Evolutionary conservation across 2,329 filamentous ascomycete species (phyloP), one percentile per base, ranked within the genome.

Genomic region (Metarhizium guizhouense): DNA sequence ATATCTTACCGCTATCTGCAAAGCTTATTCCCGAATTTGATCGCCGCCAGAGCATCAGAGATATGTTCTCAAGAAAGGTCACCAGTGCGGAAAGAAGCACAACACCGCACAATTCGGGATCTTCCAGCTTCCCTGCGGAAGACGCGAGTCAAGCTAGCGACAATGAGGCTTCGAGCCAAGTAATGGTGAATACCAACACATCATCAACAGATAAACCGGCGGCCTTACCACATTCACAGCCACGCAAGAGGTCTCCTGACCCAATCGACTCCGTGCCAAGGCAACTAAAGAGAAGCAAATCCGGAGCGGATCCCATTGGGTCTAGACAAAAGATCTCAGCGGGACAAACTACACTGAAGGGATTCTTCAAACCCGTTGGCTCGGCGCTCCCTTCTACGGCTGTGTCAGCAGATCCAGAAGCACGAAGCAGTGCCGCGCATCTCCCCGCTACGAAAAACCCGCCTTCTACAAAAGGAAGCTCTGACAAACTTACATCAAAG

Each of bases 11-110:
- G 3, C 76, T 88, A 55, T 97, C 92, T 25, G 92, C 87, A 0
- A 90, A 84, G 66, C 77, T 95, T 10, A 87, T 96, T 55, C 87
- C 90, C 1, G 92, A 96, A 63, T 97, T 97, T 62, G 84, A 92
- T 65, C 85, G 86, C 57, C 83, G 94, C 20, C 82, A 83, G 61
- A 96, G 77, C 67, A 96, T 99, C 65, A 89, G 87, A 63, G 91
- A 95, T 65, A 97, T 99, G 94, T 96, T 97, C 67, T 54, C 56
- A 42, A 77, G 76, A 57, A 66, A 77, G 56, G 49, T 20, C 29
- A 30, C 45, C 7, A 30, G 25, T 11, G 18, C n/a, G 16, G 42
- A n/a, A 48, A 10, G n/a, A 30, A 30, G 20, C 45, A 30, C 14
- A 30, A 14, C 18, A 14, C 45, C 20, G 1, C 10, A 20, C 25